A percentile compares a stretch with the other conserved stretches of the same genome.
These are phyloP conservation scores for Aspergillus ustus DNA, from an alignment of 2,329 filamentous ascomycete species.

Conservation along the genomic window DNA sequence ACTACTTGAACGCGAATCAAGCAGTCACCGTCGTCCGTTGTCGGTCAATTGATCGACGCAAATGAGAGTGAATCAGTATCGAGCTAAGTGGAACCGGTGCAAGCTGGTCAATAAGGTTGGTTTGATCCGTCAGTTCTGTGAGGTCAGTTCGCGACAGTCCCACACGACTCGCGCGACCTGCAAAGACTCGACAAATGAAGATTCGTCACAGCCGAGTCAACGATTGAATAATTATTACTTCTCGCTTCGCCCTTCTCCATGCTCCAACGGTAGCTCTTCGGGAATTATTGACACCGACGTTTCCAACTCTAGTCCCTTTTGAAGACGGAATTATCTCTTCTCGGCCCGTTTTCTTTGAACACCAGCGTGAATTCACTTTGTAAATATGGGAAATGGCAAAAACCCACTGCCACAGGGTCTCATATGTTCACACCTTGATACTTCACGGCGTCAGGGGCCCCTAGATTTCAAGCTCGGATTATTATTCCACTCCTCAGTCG, in stretches of 20 bases:
- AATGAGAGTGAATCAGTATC: conserved; percentile 1
- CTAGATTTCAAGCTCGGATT: background rate
- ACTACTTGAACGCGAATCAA: background rate
- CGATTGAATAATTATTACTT: background rate
- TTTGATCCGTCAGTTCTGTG: conserved; percentile 3
- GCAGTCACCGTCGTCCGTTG: background rate
- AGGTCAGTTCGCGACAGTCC: background rate
- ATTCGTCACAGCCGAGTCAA: background rate
- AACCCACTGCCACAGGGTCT: background rate
- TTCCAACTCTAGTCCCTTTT: conserved; percentile 4
- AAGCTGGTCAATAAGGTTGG: conserved; percentile 9
- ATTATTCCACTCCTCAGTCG: background rate
- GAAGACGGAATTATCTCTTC: conserved; percentile 6
- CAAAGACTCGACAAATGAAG: conserved; percentile 11
- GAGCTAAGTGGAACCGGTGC: conserved; percentile 6
- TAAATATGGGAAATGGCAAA: background rate
- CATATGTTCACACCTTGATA: background rate
- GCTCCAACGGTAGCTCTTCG: conserved; percentile 2
- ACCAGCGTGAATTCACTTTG: background rate
- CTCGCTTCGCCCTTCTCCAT: conserved; percentile 9
- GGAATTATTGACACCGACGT: background rate
- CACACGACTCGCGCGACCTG: background rate
- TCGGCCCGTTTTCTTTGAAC: background rate
- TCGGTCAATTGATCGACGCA: conserved; percentile 2
- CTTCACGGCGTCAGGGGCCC: background rate